Percentiles rank a stretch among this genome's conserved stretches.
Evolutionary conservation across 441 rosid species (phyloP).

Genomic region (Geranium incanum): DNA sequence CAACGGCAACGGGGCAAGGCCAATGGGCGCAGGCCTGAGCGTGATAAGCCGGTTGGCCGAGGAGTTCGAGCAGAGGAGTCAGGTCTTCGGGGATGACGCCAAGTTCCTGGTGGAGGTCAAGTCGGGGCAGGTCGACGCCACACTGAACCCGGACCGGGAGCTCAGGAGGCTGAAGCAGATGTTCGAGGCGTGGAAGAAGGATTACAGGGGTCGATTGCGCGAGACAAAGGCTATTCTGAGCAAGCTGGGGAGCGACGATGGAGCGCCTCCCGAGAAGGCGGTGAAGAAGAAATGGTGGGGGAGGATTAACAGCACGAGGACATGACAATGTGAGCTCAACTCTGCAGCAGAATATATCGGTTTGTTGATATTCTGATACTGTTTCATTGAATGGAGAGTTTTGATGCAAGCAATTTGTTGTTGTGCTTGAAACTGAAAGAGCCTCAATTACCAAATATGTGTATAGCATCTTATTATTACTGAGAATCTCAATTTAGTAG

Average conservation of each 20-base stretch:
- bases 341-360: not conserved
- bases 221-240: constrained; percentile 82
- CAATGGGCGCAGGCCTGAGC: constrained; percentile 76
- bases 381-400: not conserved
- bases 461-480: too few relatives aligned
- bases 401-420: too few relatives aligned
- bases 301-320: constrained; percentile 81
- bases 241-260: constrained; percentile 80
- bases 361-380: not conserved
- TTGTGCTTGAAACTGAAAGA: too few relatives aligned
- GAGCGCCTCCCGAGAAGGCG: constrained; percentile 44
- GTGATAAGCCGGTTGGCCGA: constrained; percentile 84
- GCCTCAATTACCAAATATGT: too few relatives aligned
- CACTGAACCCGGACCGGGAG: constrained; percentile 81
- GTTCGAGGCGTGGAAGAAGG: constrained; percentile 99
- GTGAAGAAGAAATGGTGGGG: constrained; percentile 97
- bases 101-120: constrained; percentile 96
- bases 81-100: constrained; percentile 94
- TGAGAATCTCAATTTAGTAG: too few relatives aligned
- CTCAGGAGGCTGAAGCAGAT: constrained; percentile 83
- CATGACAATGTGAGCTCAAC: constrained; percentile 14
- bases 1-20: constrained; percentile 71
- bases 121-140: constrained; percentile 93
- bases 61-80: constrained; percentile 93
- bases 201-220: constrained; percentile 65